Evolutionary conservation across 202 grass and related monocot genomes (phyloP).

Genomic region (Dendrocalamus latiflorus): DNA sequence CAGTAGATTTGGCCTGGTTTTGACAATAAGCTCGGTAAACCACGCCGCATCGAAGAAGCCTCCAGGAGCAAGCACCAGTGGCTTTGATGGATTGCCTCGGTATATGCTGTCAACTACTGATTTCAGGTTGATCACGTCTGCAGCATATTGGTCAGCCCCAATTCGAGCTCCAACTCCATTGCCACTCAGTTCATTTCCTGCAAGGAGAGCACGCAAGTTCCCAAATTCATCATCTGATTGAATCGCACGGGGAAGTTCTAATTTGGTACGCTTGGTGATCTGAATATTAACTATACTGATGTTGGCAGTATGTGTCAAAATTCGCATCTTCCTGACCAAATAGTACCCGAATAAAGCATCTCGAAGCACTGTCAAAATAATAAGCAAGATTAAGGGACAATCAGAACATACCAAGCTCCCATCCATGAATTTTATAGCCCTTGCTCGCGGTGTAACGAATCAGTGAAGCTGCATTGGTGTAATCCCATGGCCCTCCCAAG

Average conservation of each 20-base stretch:
- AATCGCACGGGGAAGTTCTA: background rate
- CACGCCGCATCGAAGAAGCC: constrained; percentile 71
- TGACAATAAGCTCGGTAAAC: constrained; percentile 61
- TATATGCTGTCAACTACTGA: constrained; percentile 35
- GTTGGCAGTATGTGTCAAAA: background rate
- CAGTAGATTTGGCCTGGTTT: constrained; percentile 59
- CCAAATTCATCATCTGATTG: background rate
- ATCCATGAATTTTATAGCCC: constrained; percentile 69
- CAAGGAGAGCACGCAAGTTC: background rate
- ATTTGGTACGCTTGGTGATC: background rate
- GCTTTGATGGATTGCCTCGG: constrained; percentile 37
- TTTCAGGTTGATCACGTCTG: constrained; percentile 70
- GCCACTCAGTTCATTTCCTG: constrained; percentile 92
- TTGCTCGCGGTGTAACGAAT: constrained; percentile 52
- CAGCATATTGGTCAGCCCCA: constrained; percentile 50
- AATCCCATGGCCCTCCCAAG: constrained; percentile 68
- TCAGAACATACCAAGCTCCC: constrained; percentile 64
- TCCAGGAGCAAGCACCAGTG: constrained; percentile 77
- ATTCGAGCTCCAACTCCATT: constrained; percentile 54
- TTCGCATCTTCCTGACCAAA: background rate
- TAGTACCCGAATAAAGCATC: background rate
- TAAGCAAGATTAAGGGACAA: background rate
- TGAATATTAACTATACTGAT: background rate
- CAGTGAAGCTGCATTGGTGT: constrained; percentile 65
- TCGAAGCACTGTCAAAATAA: background rate